Evolutionary conservation across 306 rosid species (phyloP).

Genomic region (Citrullus colocynthis): DNA sequence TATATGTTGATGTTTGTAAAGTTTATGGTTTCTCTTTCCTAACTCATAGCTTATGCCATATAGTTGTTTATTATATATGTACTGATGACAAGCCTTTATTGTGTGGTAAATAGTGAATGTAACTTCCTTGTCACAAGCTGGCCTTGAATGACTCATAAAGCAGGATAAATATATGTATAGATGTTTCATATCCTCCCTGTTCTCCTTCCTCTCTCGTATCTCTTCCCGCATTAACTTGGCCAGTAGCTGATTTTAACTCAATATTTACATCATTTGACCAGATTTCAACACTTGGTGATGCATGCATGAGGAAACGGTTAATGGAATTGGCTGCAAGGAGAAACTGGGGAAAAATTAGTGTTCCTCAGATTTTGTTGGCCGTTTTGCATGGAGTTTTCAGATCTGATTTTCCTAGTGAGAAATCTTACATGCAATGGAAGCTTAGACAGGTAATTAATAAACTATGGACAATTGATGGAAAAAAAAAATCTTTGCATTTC

Average conservation of each 20-base stretch:
- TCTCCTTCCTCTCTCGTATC: background rate
- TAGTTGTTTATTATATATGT: background rate
- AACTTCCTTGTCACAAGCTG: background rate
- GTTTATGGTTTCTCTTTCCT: background rate
- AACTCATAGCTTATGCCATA: background rate
- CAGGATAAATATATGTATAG: background rate
- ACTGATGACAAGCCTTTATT: background rate
- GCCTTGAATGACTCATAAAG: background rate
- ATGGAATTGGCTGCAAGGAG: conserved; percentile 25
- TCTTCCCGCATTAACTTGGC: background rate
- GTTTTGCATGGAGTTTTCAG: conserved; percentile 30
- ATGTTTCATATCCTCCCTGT: background rate
- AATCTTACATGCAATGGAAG: conserved; percentile 40
- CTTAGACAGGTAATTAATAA: conserved; percentile 29
- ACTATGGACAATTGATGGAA: background rate
- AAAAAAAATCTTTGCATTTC: background rate
- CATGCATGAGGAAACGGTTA: conserved; percentile 30
- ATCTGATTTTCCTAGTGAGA: conserved; percentile 34
- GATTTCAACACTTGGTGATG: conserved; percentile 44
- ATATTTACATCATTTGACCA: conserved; percentile 11
- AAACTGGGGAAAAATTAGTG: conserved; percentile 19
- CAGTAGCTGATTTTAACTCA: background rate
- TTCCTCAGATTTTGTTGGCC: conserved; percentile 37
- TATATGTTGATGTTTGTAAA: background rate
- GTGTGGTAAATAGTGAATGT: background rate